These are phyloP conservation scores for Fusarium nygamai DNA, from an alignment of 2,329 filamentous ascomycete species.

Conservation along the genomic window DNA sequence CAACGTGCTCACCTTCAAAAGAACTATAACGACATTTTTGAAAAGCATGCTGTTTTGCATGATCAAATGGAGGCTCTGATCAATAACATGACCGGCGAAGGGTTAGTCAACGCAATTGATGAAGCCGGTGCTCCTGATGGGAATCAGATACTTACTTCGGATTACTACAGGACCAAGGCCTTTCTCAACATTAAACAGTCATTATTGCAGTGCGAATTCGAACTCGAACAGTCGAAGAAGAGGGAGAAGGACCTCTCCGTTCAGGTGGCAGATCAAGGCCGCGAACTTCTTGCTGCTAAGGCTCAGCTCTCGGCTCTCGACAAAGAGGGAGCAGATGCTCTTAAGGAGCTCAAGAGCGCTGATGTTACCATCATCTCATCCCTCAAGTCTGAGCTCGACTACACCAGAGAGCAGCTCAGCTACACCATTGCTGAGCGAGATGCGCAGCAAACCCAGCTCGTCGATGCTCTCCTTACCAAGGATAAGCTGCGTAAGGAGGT, in stretches of 20 bases:
- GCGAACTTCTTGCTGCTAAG: constrained; percentile 63
- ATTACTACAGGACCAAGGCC: constrained; percentile 62
- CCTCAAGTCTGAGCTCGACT: constrained; percentile 66
- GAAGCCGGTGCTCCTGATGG: constrained; percentile 34
- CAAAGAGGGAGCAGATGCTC: constrained; percentile 63
- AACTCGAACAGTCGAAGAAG: constrained; percentile 59
- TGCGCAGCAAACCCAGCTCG: constrained; percentile 67
- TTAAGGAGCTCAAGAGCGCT: constrained; percentile 67
- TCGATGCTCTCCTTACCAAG: constrained; percentile 68
- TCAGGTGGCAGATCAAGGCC: constrained; percentile 62
- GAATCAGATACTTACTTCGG: constrained; percentile 55
- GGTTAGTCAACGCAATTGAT: constrained; percentile 60
- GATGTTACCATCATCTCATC: constrained; percentile 68
- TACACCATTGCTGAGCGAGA: constrained; percentile 62
- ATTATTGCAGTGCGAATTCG: constrained; percentile 55
- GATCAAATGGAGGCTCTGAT: constrained; percentile 67
- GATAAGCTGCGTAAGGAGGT: constrained; percentile 67
- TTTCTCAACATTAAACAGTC: constrained; percentile 63
- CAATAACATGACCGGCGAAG: constrained; percentile 61
- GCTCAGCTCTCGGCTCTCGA: constrained; percentile 65
- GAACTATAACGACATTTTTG: constrained; percentile 65
- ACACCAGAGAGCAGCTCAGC: constrained; percentile 62
- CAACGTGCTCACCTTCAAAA: constrained; percentile 63
- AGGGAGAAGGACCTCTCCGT: constrained; percentile 57
- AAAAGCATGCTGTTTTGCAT: constrained; percentile 66